Base-by-base conservation (phyloP, 805 yeast species). In the Barnettozyma siamensis region DNA sequence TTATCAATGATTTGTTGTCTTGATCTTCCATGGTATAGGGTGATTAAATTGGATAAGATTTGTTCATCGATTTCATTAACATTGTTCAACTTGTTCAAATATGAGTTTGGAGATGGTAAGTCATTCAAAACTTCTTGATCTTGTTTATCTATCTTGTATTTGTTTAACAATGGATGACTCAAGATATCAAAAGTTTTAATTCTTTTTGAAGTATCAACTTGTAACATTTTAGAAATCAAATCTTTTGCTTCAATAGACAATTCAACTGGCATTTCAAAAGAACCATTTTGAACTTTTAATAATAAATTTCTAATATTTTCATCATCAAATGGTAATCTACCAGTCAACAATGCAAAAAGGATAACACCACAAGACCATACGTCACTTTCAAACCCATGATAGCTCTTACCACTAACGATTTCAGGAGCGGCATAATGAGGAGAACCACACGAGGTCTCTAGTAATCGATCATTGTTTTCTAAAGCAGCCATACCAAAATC, bases 391-490 rank as follows among this genome's bases (percentile, higher is more conserved):
- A 85, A 80, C 16, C 94, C 94, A 60, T 84, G 88, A 55, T 85
- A 85, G 41, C 77, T 76, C 53, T 75, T 74, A 15, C 93, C 91
- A 53, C 80, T 73, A 16, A 85, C 91, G 47, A 85, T 84, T 62
- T 85, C 94, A 0, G 94, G 94, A 3, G 94, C 85, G 7, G 93
- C 93, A 60, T 85, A 85, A 65, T 85, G 94, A 16, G 94, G 94
- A 18, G 89, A 82, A 4, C 94, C 94, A 66, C 94, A 85, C 13
- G 87, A 78, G 5, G 94, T 85, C 59, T 83, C 88, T 40, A 85
- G 66, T 41, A 85, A 64, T 58, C 76, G 75, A 40, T 80, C 86
- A 42, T 77, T 77, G 46, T 79, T 73, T 58, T 85, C 91, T 45
- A 85, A 66, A 18, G 93, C 93, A 21, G 94, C 94, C 94, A 85